Percentiles rank a stretch among this genome's conserved stretches.
phyloP scores from a whole-genome alignment of 257 asterid species.

The Primulina huaijiensis region DNA sequence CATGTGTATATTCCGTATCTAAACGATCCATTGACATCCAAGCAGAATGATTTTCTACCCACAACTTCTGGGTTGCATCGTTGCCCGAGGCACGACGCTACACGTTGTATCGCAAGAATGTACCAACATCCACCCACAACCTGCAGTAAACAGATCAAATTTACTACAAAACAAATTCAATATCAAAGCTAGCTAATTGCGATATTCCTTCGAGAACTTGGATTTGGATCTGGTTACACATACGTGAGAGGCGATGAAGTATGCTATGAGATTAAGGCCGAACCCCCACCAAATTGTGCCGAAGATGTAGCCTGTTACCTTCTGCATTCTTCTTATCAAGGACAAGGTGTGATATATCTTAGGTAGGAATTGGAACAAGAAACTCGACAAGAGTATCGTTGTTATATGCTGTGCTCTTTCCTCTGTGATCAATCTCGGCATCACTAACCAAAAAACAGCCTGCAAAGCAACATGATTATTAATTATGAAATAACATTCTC shows the following conservation, averaged over 20 bases:
- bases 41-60: conserved; percentile 36
- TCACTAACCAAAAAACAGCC: conserved; percentile 53
- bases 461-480: conserved; percentile 17
- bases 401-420: conserved; percentile 44
- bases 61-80: conserved; percentile 38
- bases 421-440: conserved; percentile 46
- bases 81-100: conserved; percentile 44
- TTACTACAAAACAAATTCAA: too few relatives aligned
- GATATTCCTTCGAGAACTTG: neutral
- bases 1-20: conserved; percentile 47
- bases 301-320: conserved; percentile 55
- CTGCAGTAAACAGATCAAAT: conserved; percentile 23
- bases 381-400: conserved; percentile 42
- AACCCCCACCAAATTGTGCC: conserved; percentile 77
- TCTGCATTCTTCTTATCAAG: conserved; percentile 59
- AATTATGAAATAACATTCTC: too few relatives aligned
- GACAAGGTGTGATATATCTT: conserved; percentile 53
- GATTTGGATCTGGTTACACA: conserved; percentile 11
- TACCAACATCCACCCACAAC: conserved; percentile 72
- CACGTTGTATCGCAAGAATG: conserved; percentile 51
- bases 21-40: conserved; percentile 51
- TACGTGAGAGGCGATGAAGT: conserved; percentile 68
- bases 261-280: conserved; percentile 58
- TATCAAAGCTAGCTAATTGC: neutral
- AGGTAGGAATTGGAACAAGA: conserved; percentile 58